Percentiles rank a stretch among this genome's conserved stretches.
Conservation (phyloP, 2,329 filamentous ascomycete genomes). For the Trichoderma afroharzianum region DNA sequence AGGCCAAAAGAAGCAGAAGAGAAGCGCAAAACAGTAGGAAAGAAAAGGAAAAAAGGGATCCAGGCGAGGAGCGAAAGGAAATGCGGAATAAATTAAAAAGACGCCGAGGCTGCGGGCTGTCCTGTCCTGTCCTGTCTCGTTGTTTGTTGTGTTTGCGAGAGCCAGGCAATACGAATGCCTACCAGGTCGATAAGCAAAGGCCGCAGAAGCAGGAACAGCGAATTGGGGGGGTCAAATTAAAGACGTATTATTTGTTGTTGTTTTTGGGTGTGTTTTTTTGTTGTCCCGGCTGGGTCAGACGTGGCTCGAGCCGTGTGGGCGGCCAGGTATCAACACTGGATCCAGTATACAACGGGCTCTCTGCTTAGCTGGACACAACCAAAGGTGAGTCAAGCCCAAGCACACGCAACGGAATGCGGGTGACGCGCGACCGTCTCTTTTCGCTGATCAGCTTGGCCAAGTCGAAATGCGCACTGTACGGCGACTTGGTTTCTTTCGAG, state of each 20-base stretch:
- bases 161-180: background rate
- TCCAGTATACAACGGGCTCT: background rate
- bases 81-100: background rate
- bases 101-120: background rate
- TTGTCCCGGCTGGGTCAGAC: background rate
- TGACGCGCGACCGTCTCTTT: background rate
- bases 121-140: background rate
- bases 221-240: background rate
- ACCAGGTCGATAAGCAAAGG: background rate
- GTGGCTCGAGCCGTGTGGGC: conserved; percentile 11
- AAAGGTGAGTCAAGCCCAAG: background rate
- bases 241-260: conserved; percentile 4
- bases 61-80: background rate
- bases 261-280: background rate
- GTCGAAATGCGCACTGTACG: background rate
- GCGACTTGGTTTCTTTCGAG: background rate
- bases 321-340: background rate
- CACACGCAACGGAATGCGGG: conserved; percentile 1
- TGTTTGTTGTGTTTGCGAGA: conserved; percentile 2
- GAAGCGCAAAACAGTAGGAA: background rate
- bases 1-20: background rate
- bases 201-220: background rate
- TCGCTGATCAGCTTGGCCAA: background rate
- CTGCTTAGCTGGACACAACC: background rate
- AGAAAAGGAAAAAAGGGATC: background rate